Percentiles rank a stretch among this genome's conserved stretches.
Conservation (phyloP, 2,329 filamentous ascomycete genomes). For the Colletotrichum limetticola region DNA sequence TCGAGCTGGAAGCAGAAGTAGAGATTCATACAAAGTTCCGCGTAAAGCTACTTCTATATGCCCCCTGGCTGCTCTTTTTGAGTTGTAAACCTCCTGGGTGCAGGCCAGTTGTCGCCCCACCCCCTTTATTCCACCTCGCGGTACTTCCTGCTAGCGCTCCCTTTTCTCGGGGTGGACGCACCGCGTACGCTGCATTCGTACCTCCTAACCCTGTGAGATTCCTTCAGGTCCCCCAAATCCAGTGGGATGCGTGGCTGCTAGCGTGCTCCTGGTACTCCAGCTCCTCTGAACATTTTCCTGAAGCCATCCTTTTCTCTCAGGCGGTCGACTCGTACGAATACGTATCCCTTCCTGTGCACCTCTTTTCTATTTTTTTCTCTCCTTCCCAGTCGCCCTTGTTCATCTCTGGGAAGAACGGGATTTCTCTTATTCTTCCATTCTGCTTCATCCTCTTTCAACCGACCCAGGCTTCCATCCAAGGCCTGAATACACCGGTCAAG, state of each 20-base stretch:
- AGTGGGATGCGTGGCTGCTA: neutral
- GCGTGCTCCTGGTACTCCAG: slow-evolving; percentile 9
- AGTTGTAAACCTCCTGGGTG: slow-evolving; percentile 19
- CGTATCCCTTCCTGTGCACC: slow-evolving; percentile 1
- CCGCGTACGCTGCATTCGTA: slow-evolving; percentile 31
- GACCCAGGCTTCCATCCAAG: slow-evolving; percentile 6
- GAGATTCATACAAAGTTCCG: neutral
- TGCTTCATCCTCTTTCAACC: slow-evolving; percentile 9
- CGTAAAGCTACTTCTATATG: neutral
- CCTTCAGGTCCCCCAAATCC: slow-evolving; percentile 4
- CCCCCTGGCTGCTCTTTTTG: slow-evolving; percentile 9
- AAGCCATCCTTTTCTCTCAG: slow-evolving; percentile 6
- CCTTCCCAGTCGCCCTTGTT: neutral
- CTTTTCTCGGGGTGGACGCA: slow-evolving; percentile 16
- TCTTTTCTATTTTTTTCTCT: neutral
- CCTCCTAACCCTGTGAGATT: slow-evolving; percentile 24
- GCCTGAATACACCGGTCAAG: slow-evolving; percentile 40
- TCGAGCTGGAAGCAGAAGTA: neutral
- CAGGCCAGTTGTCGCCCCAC: slow-evolving; percentile 26
- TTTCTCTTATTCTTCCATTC: neutral
- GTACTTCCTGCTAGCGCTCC: slow-evolving; percentile 24
- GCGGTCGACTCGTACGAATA: neutral
- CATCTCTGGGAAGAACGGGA: neutral
- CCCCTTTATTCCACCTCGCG: slow-evolving; percentile 21
- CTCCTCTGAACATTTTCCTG: slow-evolving; percentile 28